Percentiles rank a stretch among this genome's conserved stretches.
Evolutionary conservation across 2,329 filamentous ascomycete genomes (phyloP).

Genomic region (Aspergillus brasiliensis): DNA sequence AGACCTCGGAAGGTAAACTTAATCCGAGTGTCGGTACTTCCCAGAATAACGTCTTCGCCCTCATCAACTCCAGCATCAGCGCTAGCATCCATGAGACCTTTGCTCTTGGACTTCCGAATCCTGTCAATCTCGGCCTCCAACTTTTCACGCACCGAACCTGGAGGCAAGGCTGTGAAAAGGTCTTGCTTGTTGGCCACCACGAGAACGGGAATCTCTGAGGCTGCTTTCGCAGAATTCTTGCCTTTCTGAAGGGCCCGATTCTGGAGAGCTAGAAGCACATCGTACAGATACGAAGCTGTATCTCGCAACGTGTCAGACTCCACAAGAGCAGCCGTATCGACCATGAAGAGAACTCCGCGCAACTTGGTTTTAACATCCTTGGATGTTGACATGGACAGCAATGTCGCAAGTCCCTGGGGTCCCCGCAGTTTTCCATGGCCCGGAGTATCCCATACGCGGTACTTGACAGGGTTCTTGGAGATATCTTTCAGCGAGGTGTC

Average conservation of each 20-base stretch:
- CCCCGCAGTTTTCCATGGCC: conserved; percentile 92
- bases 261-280: conserved; percentile 81
- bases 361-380: conserved; percentile 49
- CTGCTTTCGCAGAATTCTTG: conserved; percentile 58
- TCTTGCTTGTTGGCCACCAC: conserved; percentile 95
- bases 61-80: conserved; percentile 58
- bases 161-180: conserved; percentile 87
- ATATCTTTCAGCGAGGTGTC: conserved; percentile 65
- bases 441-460: conserved; percentile 70
- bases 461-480: conserved; percentile 39
- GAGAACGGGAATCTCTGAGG: conserved; percentile 69
- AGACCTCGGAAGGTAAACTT: conserved; percentile 80
- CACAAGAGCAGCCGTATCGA: conserved; percentile 74
- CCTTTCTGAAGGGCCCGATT: conserved; percentile 61
- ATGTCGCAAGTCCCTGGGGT: conserved; percentile 50
- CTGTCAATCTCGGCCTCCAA: conserved; percentile 80
- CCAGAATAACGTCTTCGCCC: conserved; percentile 78
- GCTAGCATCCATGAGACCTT: conserved; percentile 79
- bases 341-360: conserved; percentile 77
- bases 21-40: conserved; percentile 77
- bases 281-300: conserved; percentile 83
- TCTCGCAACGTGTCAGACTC: conserved; percentile 60
- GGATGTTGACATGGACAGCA: conserved; percentile 34
- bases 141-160: conserved; percentile 70
- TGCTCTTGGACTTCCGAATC: conserved; percentile 74